These are phyloP conservation scores for Diplodia intermedia DNA, from an alignment of 2,329 filamentous ascomycete genomes.

Conservation along the genomic window DNA sequence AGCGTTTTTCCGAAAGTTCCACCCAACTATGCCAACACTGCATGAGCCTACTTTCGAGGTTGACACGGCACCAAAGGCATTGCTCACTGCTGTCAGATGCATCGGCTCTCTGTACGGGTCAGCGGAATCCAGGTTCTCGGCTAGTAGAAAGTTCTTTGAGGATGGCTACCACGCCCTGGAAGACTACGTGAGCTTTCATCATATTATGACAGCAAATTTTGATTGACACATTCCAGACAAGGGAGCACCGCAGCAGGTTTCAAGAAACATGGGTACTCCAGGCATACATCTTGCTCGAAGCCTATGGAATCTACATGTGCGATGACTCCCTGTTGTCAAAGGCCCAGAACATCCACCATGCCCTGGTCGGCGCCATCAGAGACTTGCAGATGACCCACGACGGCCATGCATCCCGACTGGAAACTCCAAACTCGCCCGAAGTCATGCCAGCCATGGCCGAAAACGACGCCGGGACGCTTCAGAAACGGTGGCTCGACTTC, in stretches of 20 bases:
- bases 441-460: constrained; percentile 34
- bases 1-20: constrained; percentile 4
- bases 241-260: constrained; percentile 8
- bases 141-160: not conserved
- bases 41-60: constrained; percentile 9
- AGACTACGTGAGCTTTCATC: not conserved
- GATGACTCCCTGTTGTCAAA: constrained; percentile 23
- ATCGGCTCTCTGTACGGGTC: not conserved
- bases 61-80: not conserved
- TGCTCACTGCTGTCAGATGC: not conserved
- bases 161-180: not conserved
- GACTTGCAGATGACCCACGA: constrained; percentile 19
- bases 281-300: constrained; percentile 36
- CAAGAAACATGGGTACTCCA: constrained; percentile 34
- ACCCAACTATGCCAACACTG: constrained; percentile 1
- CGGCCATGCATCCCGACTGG: constrained; percentile 8
- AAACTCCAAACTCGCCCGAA: constrained; percentile 37
- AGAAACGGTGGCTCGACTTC: not conserved
- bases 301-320: constrained; percentile 37
- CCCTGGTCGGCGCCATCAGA: not conserved
- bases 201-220: no score
- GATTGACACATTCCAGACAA: not conserved
- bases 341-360: not conserved
- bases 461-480: not conserved
- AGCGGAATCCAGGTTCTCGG: not conserved